These are phyloP conservation scores for Phytophthora melonis DNA, from an alignment of 352 stramenopile genomes.

Conservation along the genomic window DNA sequence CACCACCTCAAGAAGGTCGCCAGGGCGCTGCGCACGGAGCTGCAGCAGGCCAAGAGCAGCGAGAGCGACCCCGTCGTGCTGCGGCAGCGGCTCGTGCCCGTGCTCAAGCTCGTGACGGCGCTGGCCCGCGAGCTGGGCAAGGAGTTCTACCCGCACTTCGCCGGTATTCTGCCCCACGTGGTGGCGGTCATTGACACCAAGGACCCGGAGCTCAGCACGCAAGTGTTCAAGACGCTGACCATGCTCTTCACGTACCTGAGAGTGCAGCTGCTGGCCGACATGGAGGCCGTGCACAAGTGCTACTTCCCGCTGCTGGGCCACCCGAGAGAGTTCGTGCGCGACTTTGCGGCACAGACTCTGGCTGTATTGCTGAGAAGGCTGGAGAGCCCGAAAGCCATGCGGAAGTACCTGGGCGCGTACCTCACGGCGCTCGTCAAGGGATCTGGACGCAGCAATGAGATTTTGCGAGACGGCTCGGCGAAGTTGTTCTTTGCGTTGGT, in stretches of 20 bases:
- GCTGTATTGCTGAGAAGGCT: constrained; percentile 85
- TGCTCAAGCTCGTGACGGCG: constrained; percentile 86
- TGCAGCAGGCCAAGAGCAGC: constrained; percentile 49
- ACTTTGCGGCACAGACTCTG: constrained; percentile 90
- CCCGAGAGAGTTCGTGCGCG: constrained; percentile 85
- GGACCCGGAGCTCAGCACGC: constrained; percentile 89
- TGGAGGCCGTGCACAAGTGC: constrained; percentile 91
- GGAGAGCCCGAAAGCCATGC: constrained; percentile 76
- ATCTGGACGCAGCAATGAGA: constrained; percentile 61
- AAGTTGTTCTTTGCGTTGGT: constrained; percentile 87
- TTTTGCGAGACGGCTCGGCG: constrained; percentile 87
- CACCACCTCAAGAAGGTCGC: constrained; percentile 84
- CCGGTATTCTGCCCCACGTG: constrained; percentile 61
- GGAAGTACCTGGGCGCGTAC: constrained; percentile 83
- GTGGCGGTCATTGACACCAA: constrained; percentile 87
- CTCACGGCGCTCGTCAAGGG: constrained; percentile 81
- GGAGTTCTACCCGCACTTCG: constrained; percentile 90
- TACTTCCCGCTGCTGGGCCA: constrained; percentile 92
- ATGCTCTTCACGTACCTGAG: constrained; percentile 92
- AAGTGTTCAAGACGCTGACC: constrained; percentile 92
- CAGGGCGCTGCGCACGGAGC: constrained; percentile 63
- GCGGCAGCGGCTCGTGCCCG: constrained; percentile 70
- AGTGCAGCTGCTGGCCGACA: constrained; percentile 85
- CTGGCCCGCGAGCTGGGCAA: constrained; percentile 85
- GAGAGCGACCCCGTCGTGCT: constrained; percentile 61